Evolutionary conservation across 129 eudicot genomes (phyloP).

Genomic region (Dittrichia graveolens): DNA sequence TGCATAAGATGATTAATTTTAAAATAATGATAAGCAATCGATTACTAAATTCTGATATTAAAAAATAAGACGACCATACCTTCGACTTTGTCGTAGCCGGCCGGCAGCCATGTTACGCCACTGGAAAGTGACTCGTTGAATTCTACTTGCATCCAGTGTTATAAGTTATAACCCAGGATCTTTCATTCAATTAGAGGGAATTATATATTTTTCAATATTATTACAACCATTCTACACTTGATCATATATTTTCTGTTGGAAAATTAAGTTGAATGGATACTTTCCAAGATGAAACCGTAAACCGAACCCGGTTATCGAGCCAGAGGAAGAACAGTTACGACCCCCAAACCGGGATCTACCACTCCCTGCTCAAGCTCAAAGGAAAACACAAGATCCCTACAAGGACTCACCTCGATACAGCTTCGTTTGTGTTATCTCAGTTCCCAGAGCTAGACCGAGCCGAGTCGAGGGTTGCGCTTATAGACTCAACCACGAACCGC

Average conservation of each 20-base stretch:
- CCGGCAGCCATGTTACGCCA: slow-evolving; percentile 23
- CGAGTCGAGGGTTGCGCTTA: slow-evolving; percentile 57
- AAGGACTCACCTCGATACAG: slow-evolving; percentile 46
- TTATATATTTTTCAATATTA: background rate
- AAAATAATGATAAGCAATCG: background rate
- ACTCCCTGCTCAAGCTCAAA: slow-evolving; percentile 49
- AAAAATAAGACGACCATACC: background rate
- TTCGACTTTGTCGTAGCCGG: slow-evolving; percentile 21
- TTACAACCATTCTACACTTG: background rate
- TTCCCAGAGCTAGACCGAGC: slow-evolving; percentile 51
- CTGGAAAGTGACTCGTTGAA: slow-evolving; percentile 12
- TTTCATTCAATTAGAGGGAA: background rate
- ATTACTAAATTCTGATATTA: background rate
- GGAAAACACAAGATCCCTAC: slow-evolving; percentile 58
- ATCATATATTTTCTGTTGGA: background rate
- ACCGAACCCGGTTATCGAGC: slow-evolving; percentile 7
- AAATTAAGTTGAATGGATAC: slow-evolving; percentile 14
- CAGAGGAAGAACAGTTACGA: slow-evolving; percentile 45
- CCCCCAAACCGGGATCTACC: slow-evolving; percentile 57
- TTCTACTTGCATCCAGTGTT: background rate
- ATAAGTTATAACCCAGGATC: slow-evolving; percentile 8
- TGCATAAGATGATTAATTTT: background rate
- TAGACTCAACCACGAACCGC: slow-evolving; percentile 52
- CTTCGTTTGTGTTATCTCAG: slow-evolving; percentile 59
- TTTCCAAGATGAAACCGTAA: slow-evolving; percentile 31